Base-by-base conservation (phyloP, 345 rosid species). In the Dipteronia dyeriana region DNA sequence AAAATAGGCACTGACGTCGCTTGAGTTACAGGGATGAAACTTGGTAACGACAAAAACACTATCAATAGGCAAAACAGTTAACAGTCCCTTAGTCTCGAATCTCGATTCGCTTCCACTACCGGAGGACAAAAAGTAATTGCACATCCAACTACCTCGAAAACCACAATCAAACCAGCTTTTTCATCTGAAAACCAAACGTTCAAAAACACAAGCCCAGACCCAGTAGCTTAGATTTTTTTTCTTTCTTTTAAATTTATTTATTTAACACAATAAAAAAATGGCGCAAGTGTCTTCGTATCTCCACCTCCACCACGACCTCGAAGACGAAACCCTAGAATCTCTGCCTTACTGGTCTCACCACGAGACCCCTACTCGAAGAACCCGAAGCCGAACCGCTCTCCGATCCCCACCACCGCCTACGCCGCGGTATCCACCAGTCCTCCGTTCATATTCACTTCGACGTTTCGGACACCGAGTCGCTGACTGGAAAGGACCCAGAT, bases 401-500 rank as follows among this genome's bases (percentile, higher is more conserved):
- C 16, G 75, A 43, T 9, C 29, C 7, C n/a, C 81, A n/a, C 80
- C 73, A 6, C 65, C 68, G 54, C 22, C 71, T 22, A 5, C 68
- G 8, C 67, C 54, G 53, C 31, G 19, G 29, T 38, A 25, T 22
- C 54, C 61, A 56, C 26, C 49, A 26, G 20, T 51, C 77, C 13
- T 59, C 60, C 6, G 31, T 65, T 47, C 69, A 5, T 64, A 25
- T 66, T 10, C 59, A 60, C 54, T 80, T 79, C 59, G 79, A 54
- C 67, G 79, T 76, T 0, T 85, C 85, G 17, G 84, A 81, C 13
- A 70, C 87, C 13, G 88, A 83, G 63, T 79, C 85, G 11, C 75
- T 79, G 31, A 62, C 81, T 25, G 31, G 34, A 65, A 78, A 81
- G 57, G 81, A 78, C 65, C 78, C 83, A 38, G 97, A 91, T 82